These are phyloP conservation scores for Talaromyces islandicus DNA, from an alignment of 2,329 filamentous ascomycete genomes.

Conservation along the genomic window DNA sequence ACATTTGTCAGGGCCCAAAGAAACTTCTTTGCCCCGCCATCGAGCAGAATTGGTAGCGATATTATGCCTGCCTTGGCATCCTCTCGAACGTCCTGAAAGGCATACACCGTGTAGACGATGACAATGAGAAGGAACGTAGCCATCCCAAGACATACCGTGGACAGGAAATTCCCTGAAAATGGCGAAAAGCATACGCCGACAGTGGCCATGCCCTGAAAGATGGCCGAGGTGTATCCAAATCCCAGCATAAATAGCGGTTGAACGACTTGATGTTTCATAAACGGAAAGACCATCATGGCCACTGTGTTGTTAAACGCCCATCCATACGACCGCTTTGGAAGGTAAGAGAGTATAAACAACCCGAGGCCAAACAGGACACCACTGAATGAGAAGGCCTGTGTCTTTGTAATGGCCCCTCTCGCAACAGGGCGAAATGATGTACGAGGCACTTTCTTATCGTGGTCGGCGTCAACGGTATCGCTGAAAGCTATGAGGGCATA, in stretches of 20 bases:
- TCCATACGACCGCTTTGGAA: background rate
- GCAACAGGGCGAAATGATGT: background rate
- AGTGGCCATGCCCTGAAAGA: background rate
- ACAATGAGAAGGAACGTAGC: background rate
- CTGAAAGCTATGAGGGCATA: constrained; percentile 1
- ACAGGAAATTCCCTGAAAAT: background rate
- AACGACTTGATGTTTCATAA: background rate
- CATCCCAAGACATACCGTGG: background rate
- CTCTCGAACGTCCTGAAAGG: constrained; percentile 5
- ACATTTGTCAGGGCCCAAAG: background rate
- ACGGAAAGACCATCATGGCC: constrained; percentile 1
- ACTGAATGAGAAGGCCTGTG: constrained; percentile 1
- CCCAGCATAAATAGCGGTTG: background rate
- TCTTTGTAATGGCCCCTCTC: background rate
- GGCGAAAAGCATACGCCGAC: background rate
- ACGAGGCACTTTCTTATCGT: background rate
- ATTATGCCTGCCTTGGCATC: background rate
- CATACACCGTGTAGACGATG: background rate
- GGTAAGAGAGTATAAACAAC: background rate
- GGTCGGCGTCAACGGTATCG: constrained; percentile 1
- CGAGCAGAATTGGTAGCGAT: background rate
- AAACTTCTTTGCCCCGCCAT: background rate
- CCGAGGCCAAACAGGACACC: background rate
- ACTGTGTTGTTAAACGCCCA: background rate
- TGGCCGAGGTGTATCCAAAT: background rate